Evolutionary conservation across 495 filamentous ascomycete genomes (phyloP), one percentile per base, ranked within the genome.

Genomic region (Immersiella caudata): DNA sequence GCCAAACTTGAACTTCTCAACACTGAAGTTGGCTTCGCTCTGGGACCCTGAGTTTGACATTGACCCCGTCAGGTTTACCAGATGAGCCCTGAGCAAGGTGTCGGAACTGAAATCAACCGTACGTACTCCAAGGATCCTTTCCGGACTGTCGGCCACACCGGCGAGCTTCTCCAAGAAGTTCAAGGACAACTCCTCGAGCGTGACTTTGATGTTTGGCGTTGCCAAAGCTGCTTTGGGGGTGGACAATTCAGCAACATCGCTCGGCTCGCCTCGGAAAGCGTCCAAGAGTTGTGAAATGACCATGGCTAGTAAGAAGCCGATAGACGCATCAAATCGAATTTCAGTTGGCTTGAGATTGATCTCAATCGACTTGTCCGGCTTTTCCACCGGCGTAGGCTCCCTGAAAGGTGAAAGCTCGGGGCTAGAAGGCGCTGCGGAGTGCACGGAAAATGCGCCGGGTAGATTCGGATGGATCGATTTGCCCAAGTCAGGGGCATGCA

Each of bases 1-100:
- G 9, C 91, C 91, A 62, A 97, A 86, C 0, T 74, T 79, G 72
- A 96, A 89, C 67, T 89, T 92, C 50, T 88, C 83, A 2, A 94
- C 72, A 36, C 76, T 76, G 5, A 89, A 20, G 46, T 75, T 80
- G 2, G 83, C 79, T 18, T 79, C 79, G 8, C 73, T 81, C 35
- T 73, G 73, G 29, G 69, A 54, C 16, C 64, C 73, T 8, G 72
- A 67, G 36, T 64, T 72, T 1, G 73, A 74, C 25, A 85, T 61
- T 9, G 79, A 71, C 12, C 81, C 68, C 7, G 73, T 71, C 22
- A 90, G 71, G 52, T 82, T 79, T 24, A 80, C 69, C 11, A 90
- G 62, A n/a, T 76, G 73, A 16, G 83, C 74, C 60, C 74, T 81
- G 29, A 89, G 76, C 33, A 89, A 78, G 56, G 85, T 69, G 64